Conservation (phyloP, 2,329 filamentous ascomycete genomes). For the Diaporthe velutina region DNA sequence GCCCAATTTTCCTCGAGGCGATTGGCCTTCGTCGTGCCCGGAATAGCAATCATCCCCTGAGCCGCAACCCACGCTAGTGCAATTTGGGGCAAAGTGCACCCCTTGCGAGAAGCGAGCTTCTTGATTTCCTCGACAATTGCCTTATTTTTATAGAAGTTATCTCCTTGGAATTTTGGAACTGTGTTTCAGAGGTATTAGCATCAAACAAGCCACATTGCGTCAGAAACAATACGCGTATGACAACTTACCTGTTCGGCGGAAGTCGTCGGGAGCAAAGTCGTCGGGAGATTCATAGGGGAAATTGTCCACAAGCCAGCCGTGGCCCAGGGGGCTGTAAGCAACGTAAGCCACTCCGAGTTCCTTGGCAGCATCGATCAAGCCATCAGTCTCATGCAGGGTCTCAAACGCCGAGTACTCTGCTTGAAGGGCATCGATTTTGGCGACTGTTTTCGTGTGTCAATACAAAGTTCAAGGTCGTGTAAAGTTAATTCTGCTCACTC, state of each 20-base stretch:
- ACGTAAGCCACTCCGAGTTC: slow-evolving; percentile 58
- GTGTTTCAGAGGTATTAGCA: neutral
- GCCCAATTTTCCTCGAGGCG: slow-evolving; percentile 43
- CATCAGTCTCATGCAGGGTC: slow-evolving; percentile 55
- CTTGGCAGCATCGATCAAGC: slow-evolving; percentile 55
- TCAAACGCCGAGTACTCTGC: slow-evolving; percentile 60
- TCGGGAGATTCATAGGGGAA: slow-evolving; percentile 57
- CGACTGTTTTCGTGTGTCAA: slow-evolving; percentile 49
- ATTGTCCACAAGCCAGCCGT: slow-evolving; percentile 62
- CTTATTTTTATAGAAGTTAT: slow-evolving; percentile 59
- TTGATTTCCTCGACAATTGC: slow-evolving; percentile 57
- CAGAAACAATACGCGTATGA: neutral
- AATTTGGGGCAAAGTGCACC: slow-evolving; percentile 49
- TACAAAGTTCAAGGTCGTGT: neutral
- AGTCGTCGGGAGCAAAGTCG: slow-evolving; percentile 54
- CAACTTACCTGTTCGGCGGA: neutral
- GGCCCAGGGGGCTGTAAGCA: slow-evolving; percentile 60
- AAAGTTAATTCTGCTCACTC: slow-evolving; percentile 45
- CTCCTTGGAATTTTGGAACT: slow-evolving; percentile 54
- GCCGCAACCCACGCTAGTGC: slow-evolving; percentile 53
- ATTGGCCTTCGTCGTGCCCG: slow-evolving; percentile 13
- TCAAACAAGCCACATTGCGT: neutral
- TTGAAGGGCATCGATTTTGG: slow-evolving; percentile 60
- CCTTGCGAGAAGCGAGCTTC: slow-evolving; percentile 51
- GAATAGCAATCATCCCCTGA: slow-evolving; percentile 27